A percentile compares a stretch with the other conserved stretches of the same genome.
Conservation (phyloP, 768 basidiomycete species). For the Kwoniella newhampshirensis region DNA sequence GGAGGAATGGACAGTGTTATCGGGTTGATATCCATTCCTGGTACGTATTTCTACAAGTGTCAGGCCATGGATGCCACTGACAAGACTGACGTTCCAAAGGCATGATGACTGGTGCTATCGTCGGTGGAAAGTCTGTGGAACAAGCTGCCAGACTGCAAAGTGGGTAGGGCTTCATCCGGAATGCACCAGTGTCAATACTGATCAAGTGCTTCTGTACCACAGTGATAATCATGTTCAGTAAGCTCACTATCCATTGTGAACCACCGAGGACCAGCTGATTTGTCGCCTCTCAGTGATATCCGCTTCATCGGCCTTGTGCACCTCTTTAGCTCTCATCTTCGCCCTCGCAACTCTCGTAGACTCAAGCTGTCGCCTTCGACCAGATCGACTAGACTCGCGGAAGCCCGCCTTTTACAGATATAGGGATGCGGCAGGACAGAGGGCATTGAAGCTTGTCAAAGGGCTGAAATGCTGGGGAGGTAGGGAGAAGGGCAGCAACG, state of each 20-base stretch:
- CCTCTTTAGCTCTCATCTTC: slow-evolving; percentile 65
- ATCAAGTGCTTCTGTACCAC: neutral
- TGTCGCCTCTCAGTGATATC: slow-evolving; percentile 61
- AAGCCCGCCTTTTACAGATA: slow-evolving; percentile 46
- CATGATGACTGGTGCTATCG: slow-evolving; percentile 90
- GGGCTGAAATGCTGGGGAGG: slow-evolving; percentile 23
- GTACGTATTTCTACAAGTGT: slow-evolving; percentile 14
- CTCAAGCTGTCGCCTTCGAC: slow-evolving; percentile 49
- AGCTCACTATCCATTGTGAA: slow-evolving; percentile 1
- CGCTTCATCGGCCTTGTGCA: slow-evolving; percentile 69
- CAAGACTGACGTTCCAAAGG: no score
- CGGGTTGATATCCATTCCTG: slow-evolving; percentile 54
- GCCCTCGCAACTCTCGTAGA: slow-evolving; percentile 69
- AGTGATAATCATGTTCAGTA: slow-evolving; percentile 84
- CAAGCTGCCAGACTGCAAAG: slow-evolving; percentile 82
- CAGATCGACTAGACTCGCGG: slow-evolving; percentile 48
- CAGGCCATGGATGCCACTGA: neutral
- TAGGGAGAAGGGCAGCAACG: slow-evolving; percentile 19
- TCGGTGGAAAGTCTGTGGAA: slow-evolving; percentile 78
- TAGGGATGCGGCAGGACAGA: slow-evolving; percentile 29
- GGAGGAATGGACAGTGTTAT: slow-evolving; percentile 40
- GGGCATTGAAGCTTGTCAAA: slow-evolving; percentile 38
- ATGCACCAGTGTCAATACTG: neutral
- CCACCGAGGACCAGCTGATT: neutral
- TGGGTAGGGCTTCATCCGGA: slow-evolving; percentile 28